Base-by-base conservation (phyloP, 306 rosid species). In the Cicer yamashitae region DNA sequence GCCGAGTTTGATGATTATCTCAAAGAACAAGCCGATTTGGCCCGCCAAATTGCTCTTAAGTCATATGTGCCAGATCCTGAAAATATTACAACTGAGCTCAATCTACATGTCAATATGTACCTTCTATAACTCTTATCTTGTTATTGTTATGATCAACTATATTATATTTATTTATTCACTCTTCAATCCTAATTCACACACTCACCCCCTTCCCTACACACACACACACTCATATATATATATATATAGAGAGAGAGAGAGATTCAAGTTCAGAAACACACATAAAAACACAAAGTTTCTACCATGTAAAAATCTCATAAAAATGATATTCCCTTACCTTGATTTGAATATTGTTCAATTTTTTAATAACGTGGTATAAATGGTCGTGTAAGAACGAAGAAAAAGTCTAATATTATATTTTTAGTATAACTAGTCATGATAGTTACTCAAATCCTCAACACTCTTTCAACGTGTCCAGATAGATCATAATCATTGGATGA, bases 21-120 rank as follows among this genome's bases (percentile, higher is more conserved):
- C 68, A 18, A 59, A 73, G 38, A 8, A 1, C 82, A 84, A 81
- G 82, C 79, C 0, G n/a, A 47, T 4, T 25, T 51, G 40, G 89
- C 97, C n/a, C 77, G 52, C 10, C 45, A 77, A 14, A 84, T 77
- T 7, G 87, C 89, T 18, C 78, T 80, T 0, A 5, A 74, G 10
- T 87, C 91, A 54, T 94, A 81, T 34, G 82, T 82, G 0, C 83
- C 97, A 0, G 20, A 87, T 62, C 97, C 97, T 15, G 70, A 40
- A 58, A 59, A 80, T 7, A 37, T 89, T 13, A 83, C 99, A 0
- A 4, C 61, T 0, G 87, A 84, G 1, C 30, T 92, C 71, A 86
- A 86, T 22, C 0, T 53, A 0, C 83, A 81, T 12, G 99, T 92
- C 74, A 40, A 83, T 48, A 0, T 20, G 88, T 85, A 77, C 1